Evolutionary conservation across 2,329 filamentous ascomycete genomes (phyloP), one percentile per base, ranked within the genome.

Genomic region (Fusarium verrucosum): DNA sequence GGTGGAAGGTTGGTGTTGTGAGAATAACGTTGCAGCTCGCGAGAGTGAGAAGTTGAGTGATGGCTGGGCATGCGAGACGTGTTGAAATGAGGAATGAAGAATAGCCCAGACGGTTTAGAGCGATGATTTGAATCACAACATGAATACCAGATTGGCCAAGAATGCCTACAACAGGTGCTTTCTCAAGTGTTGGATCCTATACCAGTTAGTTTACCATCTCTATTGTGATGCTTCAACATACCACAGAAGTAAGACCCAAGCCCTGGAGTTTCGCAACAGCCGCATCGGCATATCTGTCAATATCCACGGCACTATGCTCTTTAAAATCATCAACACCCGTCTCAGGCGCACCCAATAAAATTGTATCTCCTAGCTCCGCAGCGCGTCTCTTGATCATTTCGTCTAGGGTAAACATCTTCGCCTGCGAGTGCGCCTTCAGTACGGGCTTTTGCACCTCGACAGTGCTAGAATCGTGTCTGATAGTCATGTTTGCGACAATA

Each of bases 51-150:
- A 70, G 58, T 4, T 68, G 64, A 0, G 56, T 68, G 1, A 70
- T 64, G 1, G 68, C 68, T 8, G 45, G 54, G 5, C 60, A 58
- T 10, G 68, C 63, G 11, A 70, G 56, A 4, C 68, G 50, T 4
- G 68, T 70, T 10, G 68, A 70, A 7, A 70, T 70, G 0, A 71
- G 37, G 14, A 70, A 71, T 2, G 61, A 59, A 3, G 64, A 41
- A 14, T 70, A 70, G 1, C 68, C 68, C 5, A 70, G 33, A 2
- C 68, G 40, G 10, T 68, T 68, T 3, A 70, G 46, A 2, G 68
- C 68, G 13, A 70, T 45, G 4, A 71, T 71, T 3, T 69, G 63
- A 3, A 71, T 45, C 7, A 70, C 36, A 2, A 66, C 23, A 10
- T 71, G 54, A 13, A 70, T 44, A 1, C 68, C 68, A 20, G 68